These are phyloP conservation scores for Immersiella caudata DNA, from an alignment of 495 filamentous ascomycete species.

Conservation along the genomic window DNA sequence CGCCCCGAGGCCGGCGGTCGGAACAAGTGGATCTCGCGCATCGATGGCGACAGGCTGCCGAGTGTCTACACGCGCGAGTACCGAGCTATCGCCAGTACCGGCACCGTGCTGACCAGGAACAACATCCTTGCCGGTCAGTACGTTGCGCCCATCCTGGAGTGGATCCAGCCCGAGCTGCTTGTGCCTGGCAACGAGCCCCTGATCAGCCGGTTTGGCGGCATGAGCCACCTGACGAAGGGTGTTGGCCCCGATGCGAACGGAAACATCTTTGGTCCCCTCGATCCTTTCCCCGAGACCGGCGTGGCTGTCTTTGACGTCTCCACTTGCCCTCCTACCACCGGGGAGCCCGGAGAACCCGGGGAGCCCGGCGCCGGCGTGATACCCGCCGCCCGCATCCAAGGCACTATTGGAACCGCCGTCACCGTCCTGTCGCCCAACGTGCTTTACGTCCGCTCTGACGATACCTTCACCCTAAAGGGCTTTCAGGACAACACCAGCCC, in stretches of 20 bases:
- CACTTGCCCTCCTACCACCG: conserved; percentile 16
- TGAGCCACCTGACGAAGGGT: conserved; percentile 27
- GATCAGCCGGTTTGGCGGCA: conserved; percentile 22
- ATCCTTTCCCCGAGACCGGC: conserved; percentile 29
- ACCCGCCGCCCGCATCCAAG: conserved; percentile 17
- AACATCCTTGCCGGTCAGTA: conserved; percentile 45
- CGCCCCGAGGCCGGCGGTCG: conserved; percentile 35
- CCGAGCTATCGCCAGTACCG: conserved; percentile 30
- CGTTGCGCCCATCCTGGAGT: conserved; percentile 44
- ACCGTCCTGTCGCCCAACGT: neutral
- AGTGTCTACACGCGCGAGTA: conserved; percentile 44
- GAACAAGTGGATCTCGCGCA: conserved; percentile 37
- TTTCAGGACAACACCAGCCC: conserved; percentile 22
- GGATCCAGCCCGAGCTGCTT: conserved; percentile 35
- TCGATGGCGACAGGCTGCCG: conserved; percentile 34
- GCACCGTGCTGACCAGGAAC: conserved; percentile 37
- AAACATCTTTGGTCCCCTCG: conserved; percentile 25
- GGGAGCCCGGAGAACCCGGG: neutral
- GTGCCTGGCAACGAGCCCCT: conserved; percentile 23
- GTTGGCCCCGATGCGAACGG: conserved; percentile 26
- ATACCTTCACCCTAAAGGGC: conserved; percentile 28
- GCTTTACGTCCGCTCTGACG: conserved; percentile 21
- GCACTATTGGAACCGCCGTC: conserved; percentile 19
- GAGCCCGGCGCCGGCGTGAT: conserved; percentile 7
- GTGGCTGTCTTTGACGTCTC: conserved; percentile 25